Percentiles rank a stretch among this genome's conserved stretches.
Conservation (phyloP, 2,329 filamentous ascomycete species). For the Colletotrichum spinosum region DNA sequence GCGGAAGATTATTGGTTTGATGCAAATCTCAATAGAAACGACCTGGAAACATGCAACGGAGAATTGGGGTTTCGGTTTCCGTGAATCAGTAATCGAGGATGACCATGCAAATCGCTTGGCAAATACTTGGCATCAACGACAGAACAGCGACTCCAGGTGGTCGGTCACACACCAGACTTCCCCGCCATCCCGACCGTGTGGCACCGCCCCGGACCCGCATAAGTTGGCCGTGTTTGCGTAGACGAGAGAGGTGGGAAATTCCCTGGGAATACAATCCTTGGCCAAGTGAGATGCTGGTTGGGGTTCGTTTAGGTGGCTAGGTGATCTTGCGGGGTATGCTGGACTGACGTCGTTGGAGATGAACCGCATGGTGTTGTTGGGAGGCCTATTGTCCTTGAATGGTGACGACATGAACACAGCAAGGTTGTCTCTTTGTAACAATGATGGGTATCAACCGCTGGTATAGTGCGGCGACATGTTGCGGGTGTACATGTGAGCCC, state of each 20-base stretch:
- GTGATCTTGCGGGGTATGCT: constrained; percentile 26
- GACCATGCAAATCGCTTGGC: constrained; percentile 28
- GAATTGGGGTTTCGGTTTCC: constrained; percentile 20
- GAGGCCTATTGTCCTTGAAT: too few species aligned
- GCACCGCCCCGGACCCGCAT: constrained; percentile 8
- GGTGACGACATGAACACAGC: too few species aligned
- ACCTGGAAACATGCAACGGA: constrained; percentile 27
- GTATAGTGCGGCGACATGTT: too few species aligned
- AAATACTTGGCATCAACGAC: constrained; percentile 23
- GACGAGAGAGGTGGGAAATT: constrained; percentile 22
- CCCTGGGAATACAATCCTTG: constrained; percentile 11
- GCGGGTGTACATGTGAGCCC: too few species aligned
- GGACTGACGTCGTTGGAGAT: constrained; percentile 11
- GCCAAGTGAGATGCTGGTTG: neutral
- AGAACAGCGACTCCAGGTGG: neutral
- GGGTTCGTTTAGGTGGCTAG: constrained; percentile 1
- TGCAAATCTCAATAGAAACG: constrained; percentile 1
- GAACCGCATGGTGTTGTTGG: neutral
- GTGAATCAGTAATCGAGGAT: constrained; percentile 29
- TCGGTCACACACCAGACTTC: neutral
- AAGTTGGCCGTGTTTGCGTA: constrained; percentile 11
- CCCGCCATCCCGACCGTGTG: constrained; percentile 4
- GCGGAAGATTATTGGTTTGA: neutral
- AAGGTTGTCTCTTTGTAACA: too few species aligned
- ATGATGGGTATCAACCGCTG: too few species aligned